Conservation (phyloP, 176 grass and related monocot genomes). For the Hordeum vulgare region MorexV3_pseudomolecules_assembly NC_058522.1:564815109-564815608, state of each 20-base stretch:
- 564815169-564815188: background rate
- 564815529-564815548: background rate
- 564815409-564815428: background rate
- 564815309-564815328: background rate
- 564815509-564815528: background rate
- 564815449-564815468: background rate
- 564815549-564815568: background rate
- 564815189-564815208: background rate
- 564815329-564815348: background rate
- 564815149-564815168: background rate
- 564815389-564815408: background rate
- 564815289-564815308: background rate
- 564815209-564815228: background rate
- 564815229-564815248: background rate
- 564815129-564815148: background rate
- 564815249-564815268: background rate
- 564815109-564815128: background rate
- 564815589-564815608: background rate
- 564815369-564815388: background rate
- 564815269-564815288: background rate
- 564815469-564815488: background rate
- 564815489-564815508: background rate
- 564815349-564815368: background rate
- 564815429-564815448: background rate
- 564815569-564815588: background rate